A percentile compares a stretch with the other conserved stretches of the same genome.
phyloP scores from a whole-genome alignment of 2,329 filamentous ascomycete species.

The Microdochium bolleyi region DNA sequence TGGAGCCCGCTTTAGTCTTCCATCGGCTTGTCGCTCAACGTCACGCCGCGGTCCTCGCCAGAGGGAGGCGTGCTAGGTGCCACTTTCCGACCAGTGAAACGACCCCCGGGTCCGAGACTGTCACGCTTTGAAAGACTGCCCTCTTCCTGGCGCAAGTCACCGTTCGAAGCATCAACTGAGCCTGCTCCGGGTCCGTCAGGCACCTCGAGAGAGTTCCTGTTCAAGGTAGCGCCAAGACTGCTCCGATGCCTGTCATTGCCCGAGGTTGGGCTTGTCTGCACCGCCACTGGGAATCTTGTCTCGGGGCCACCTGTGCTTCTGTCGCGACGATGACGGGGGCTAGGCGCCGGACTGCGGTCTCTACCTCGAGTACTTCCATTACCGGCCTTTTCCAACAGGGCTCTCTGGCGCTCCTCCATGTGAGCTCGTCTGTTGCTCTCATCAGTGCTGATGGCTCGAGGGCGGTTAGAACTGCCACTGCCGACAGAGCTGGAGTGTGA shows the following conservation, averaged over 20 bases:
- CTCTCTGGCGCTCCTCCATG: slow-evolving; percentile 87
- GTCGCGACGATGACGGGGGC: slow-evolving; percentile 65
- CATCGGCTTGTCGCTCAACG: slow-evolving; percentile 45
- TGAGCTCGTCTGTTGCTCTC: slow-evolving; percentile 91
- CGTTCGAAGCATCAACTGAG: slow-evolving; percentile 32
- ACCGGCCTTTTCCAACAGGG: slow-evolving; percentile 61
- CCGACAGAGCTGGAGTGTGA: slow-evolving; percentile 52
- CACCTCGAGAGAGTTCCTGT: slow-evolving; percentile 72
- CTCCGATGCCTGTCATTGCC: slow-evolving; percentile 42
- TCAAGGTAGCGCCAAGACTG: slow-evolving; percentile 38
- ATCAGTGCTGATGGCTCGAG: slow-evolving; percentile 86
- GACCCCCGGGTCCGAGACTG: slow-evolving; percentile 32
- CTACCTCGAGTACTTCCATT: slow-evolving; percentile 54
- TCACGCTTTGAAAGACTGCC: slow-evolving; percentile 51
- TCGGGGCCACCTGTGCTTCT: slow-evolving; percentile 65
- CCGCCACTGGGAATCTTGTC: slow-evolving; percentile 66
- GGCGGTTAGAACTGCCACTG: slow-evolving; percentile 44
- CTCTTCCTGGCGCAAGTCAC: slow-evolving; percentile 23
- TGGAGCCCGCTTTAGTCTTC: slow-evolving; percentile 32
- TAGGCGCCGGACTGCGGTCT: slow-evolving; percentile 64
- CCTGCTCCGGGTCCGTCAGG: slow-evolving; percentile 49
- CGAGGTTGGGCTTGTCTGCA: slow-evolving; percentile 58
- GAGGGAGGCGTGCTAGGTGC: slow-evolving; percentile 1
- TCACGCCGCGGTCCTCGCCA: slow-evolving; percentile 31
- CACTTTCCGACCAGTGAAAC: background rate